Evolutionary conservation across 129 eudicot genomes (phyloP).

Genomic region (Flaveria sonorensis): DNA sequence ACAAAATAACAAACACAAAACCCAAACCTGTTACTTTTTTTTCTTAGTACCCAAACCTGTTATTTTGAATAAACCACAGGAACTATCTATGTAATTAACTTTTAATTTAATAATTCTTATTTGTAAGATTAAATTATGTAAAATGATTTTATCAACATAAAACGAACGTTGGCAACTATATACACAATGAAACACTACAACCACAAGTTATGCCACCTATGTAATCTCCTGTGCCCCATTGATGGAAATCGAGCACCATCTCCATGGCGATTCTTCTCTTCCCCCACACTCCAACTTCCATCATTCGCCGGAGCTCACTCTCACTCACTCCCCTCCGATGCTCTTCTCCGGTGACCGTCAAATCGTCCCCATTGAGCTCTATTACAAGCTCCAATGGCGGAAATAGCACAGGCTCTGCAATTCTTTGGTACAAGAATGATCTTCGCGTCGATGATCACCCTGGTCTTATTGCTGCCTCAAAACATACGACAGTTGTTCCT

Average conservation of each 20-base stretch:
- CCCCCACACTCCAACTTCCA: conserved; percentile 28
- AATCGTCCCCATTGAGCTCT: conserved; percentile 8
- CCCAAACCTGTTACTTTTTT: too few relatives aligned
- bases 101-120: too few relatives aligned
- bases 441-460: conserved; percentile 89
- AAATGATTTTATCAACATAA: too few relatives aligned
- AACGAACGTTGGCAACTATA: conserved; percentile 4
- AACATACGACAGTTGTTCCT: conserved; percentile 54
- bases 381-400: conserved; percentile 31
- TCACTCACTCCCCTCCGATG: conserved; percentile 20
- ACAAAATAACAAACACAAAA: too few relatives aligned
- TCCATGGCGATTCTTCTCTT: conserved; percentile 52
- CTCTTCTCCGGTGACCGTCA: conserved; percentile 38
- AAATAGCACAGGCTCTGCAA: conserved; percentile 44
- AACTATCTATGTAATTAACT: too few relatives aligned
- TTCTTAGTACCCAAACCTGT: too few relatives aligned
- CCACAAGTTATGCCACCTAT: conserved; percentile 13
- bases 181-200: background rate
- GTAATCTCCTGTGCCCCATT: background rate
- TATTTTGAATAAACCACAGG: too few relatives aligned
- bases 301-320: conserved; percentile 6
- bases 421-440: conserved; percentile 84
- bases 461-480: conserved; percentile 67
- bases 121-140: too few relatives aligned
- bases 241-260: conserved; percentile 21